Percentiles rank a stretch among this genome's conserved stretches.
Conservation (phyloP, 1,139 yeast species). For the Schwanniomyces etchellsii region DNA sequence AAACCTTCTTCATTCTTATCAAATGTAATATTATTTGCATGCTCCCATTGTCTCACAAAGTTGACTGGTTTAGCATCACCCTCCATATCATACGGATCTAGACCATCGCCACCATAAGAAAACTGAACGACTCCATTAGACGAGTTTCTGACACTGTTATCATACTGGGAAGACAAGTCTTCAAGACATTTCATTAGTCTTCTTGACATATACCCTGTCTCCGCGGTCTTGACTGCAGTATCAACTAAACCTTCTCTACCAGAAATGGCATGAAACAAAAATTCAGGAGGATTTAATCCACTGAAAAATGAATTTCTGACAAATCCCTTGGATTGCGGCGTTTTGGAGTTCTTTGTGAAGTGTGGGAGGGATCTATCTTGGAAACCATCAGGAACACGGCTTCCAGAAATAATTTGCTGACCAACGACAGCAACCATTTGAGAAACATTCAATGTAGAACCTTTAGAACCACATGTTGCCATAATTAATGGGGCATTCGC, state of each 20-base stretch:
- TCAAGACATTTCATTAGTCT: constrained; percentile 97
- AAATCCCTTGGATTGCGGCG: constrained; percentile 97
- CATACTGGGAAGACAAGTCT: constrained; percentile 91
- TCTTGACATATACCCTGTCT: constrained; percentile 99
- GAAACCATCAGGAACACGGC: constrained; percentile 99
- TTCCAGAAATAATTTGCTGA: constrained; percentile 97
- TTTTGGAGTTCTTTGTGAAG: constrained; percentile 90
- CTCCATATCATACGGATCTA: constrained; percentile 98
- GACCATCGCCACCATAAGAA: constrained; percentile 97
- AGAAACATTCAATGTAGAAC: constrained; percentile 94
- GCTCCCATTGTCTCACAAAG: constrained; percentile 92
- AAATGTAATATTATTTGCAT: constrained; percentile 71
- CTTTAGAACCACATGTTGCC: constrained; percentile 99
- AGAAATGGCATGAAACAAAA: constrained; percentile 95
- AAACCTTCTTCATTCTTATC: constrained; percentile 51
- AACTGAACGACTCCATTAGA: constrained; percentile 96
- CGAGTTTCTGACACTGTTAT: constrained; percentile 91
- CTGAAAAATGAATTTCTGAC: constrained; percentile 93
- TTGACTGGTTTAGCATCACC: constrained; percentile 97
- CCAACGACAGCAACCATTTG: constrained; percentile 99
- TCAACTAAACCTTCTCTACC: constrained; percentile 99
- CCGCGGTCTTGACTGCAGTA: constrained; percentile 98
- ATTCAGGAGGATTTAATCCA: constrained; percentile 95
- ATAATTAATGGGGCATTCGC: constrained; percentile 94
- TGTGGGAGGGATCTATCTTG: constrained; percentile 98